Conservation (phyloP, 73 alveolate species). For the Paraurostyla sp. region DNA sequence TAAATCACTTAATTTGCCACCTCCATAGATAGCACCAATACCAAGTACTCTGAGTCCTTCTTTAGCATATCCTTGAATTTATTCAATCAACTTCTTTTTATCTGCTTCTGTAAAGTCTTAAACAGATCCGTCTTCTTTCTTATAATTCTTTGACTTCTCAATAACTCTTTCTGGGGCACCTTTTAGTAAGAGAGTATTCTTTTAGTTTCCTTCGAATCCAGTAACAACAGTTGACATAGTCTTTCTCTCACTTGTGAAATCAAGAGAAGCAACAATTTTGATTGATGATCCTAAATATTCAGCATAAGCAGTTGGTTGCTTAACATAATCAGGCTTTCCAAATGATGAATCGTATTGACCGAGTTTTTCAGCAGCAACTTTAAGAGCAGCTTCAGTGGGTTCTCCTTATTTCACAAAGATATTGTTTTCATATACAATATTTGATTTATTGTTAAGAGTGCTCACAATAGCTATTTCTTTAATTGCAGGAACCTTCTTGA, state of each 20-base stretch:
- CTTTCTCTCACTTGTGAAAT: slow-evolving; percentile 97
- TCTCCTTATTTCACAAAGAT: slow-evolving; percentile 76
- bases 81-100: slow-evolving; percentile 22
- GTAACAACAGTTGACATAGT: slow-evolving; percentile 95
- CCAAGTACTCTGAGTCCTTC: slow-evolving; percentile 72
- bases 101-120: slow-evolving; percentile 42
- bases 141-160: slow-evolving; percentile 78
- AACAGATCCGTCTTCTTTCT: slow-evolving; percentile 80
- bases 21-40: slow-evolving; percentile 56
- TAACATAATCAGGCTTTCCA: slow-evolving; percentile 22
- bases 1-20: slow-evolving; percentile 60
- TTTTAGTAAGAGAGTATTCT: slow-evolving; percentile 88
- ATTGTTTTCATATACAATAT: slow-evolving; percentile 56
- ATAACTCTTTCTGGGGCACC: slow-evolving; percentile 96
- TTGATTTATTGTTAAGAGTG: slow-evolving; percentile 74
- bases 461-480: slow-evolving; percentile 71
- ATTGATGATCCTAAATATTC: slow-evolving; percentile 26
- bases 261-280: slow-evolving; percentile 86
- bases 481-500: slow-evolving; percentile 22
- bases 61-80: slow-evolving; percentile 48
- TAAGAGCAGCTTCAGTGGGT: slow-evolving; percentile 94
- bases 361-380: slow-evolving; percentile 93
- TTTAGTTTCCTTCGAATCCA: not conserved
- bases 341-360: slow-evolving; percentile 78
- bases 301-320: slow-evolving; percentile 70